Percentiles rank a stretch among this genome's conserved stretches.
Evolutionary conservation across 1,284 basidiomycete species (phyloP).

Genomic region (Ustilago xerochloae): DNA sequence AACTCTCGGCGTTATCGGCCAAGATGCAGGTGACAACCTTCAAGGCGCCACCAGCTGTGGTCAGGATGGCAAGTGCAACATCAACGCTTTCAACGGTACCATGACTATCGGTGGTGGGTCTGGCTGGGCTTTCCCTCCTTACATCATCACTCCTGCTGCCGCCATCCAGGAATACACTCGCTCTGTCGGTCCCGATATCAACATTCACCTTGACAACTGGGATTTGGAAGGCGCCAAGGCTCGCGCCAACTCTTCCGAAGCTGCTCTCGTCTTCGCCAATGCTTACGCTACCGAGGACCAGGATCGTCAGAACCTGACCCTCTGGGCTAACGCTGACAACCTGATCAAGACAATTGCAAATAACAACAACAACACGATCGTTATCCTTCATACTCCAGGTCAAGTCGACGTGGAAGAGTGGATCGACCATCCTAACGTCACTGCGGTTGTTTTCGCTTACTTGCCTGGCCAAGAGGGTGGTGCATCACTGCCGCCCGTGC

Average conservation of each 20-base stretch:
- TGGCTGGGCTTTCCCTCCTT: conserved; percentile 68
- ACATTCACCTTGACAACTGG: conserved; percentile 40
- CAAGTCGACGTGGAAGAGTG: conserved; percentile 41
- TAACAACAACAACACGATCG: conserved; percentile 56
- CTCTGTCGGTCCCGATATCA: conserved; percentile 20
- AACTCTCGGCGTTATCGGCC: conserved; percentile 37
- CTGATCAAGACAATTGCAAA: conserved; percentile 51
- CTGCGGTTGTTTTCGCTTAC: conserved; percentile 74
- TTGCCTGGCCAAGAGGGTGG: conserved; percentile 81
- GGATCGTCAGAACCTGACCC: conserved; percentile 81
- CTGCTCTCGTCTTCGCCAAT: conserved; percentile 76
- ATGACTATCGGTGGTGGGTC: conserved; percentile 69
- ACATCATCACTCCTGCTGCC: conserved; percentile 44
- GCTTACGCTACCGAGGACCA: conserved; percentile 72
- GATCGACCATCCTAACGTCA: conserved; percentile 60
- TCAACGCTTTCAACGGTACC: conserved; percentile 46
- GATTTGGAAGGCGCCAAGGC: conserved; percentile 33
- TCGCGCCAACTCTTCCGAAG: conserved; percentile 58
- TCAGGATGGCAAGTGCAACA: conserved; percentile 26
- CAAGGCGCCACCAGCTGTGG: conserved; percentile 34
- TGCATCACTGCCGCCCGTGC: conserved; percentile 78
- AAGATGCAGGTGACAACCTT: conserved; percentile 41
- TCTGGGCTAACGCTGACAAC: conserved; percentile 79
- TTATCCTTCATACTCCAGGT: conserved; percentile 48
- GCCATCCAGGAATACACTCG: conserved; percentile 41